Percentiles rank a stretch among this genome's conserved stretches.
Conservation (phyloP, 257 asterid genomes). For the Capsicum rhomboideum region DNA sequence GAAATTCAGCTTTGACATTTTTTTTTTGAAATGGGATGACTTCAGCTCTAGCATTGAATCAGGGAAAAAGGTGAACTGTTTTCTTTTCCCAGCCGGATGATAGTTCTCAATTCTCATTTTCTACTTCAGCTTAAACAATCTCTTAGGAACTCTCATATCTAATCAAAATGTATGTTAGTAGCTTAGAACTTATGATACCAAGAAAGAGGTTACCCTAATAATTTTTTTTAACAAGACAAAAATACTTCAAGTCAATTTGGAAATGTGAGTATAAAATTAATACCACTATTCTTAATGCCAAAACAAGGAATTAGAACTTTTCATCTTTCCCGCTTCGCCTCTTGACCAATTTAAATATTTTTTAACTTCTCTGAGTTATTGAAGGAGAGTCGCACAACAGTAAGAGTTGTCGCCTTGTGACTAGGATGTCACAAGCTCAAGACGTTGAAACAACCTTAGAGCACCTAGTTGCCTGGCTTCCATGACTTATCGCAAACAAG, state of each 20-base stretch:
- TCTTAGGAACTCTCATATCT: not conserved
- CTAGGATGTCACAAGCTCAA: not conserved
- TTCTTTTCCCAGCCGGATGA: not conserved
- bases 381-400: not conserved
- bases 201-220: not conserved
- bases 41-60: not conserved
- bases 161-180: not conserved
- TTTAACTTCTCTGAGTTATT: not conserved
- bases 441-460: not conserved
- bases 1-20: not conserved
- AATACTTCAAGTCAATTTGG: not conserved
- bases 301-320: not conserved
- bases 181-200: not conserved
- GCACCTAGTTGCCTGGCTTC: not conserved
- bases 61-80: not conserved
- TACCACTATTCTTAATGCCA: not conserved
- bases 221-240: not conserved
- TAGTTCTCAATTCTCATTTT: not conserved
- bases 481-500: not conserved
- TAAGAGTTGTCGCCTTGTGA: not conserved
- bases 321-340: not conserved
- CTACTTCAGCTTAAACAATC: not conserved
- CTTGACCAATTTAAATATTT: not conserved
- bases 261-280: not conserved
- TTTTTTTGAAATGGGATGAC: not conserved